Percentiles rank a stretch among this genome's conserved stretches.
Conservation (phyloP, 495 filamentous ascomycete species). For the Thozetella sp. region DNA sequence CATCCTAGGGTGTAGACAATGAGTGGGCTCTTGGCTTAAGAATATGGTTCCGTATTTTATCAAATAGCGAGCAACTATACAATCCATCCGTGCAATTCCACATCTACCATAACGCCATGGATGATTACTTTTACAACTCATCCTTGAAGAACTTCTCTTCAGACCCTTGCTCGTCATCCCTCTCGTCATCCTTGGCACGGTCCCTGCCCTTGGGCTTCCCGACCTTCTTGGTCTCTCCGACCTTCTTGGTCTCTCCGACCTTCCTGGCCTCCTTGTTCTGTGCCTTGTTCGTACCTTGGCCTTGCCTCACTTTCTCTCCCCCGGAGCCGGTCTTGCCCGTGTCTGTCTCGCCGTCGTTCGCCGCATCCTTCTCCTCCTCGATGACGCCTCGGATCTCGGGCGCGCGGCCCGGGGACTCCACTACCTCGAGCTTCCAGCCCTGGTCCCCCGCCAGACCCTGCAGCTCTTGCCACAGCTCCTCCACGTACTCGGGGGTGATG, state of each 20-base stretch:
- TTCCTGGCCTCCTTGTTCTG: not conserved
- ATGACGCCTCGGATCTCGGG: slow-evolving; percentile 45
- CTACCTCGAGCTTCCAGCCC: slow-evolving; percentile 57
- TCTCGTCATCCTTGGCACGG: slow-evolving; percentile 6
- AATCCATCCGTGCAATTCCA: not conserved
- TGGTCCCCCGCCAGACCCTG: slow-evolving; percentile 50
- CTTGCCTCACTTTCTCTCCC: not conserved
- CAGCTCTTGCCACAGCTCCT: slow-evolving; percentile 62
- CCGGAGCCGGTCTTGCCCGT: not conserved
- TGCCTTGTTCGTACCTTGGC: not conserved
- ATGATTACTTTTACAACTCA: slow-evolving; percentile 32
- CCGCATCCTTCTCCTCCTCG: slow-evolving; percentile 47
- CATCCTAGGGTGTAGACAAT: no score
- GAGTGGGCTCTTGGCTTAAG: no score
- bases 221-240: not conserved
- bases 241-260: not conserved
- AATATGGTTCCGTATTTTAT: no score
- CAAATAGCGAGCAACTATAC: no score
- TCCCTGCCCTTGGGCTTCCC: slow-evolving; percentile 6
- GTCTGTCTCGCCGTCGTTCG: slow-evolving; percentile 25
- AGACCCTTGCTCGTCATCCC: slow-evolving; percentile 33
- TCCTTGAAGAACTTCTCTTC: slow-evolving; percentile 49
- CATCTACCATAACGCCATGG: not conserved
- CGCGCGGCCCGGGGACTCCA: slow-evolving; percentile 37
- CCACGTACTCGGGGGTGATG: slow-evolving; percentile 68